Conservation (phyloP, 139 green algal species). For the Micractinium sp. region DNA sequence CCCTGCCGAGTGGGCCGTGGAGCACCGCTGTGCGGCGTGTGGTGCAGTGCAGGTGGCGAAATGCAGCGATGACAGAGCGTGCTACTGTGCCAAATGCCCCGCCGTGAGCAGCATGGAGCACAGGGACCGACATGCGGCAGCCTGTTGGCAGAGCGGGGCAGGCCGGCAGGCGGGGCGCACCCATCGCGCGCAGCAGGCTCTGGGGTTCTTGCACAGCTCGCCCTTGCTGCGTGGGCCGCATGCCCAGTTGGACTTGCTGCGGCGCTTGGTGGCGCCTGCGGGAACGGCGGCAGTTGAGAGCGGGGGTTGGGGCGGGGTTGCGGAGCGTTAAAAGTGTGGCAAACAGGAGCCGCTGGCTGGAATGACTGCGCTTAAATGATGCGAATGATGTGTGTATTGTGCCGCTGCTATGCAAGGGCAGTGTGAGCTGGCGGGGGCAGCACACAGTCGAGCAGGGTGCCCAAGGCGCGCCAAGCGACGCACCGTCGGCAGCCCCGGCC, state of each 20-base stretch:
- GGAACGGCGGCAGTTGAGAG: neutral
- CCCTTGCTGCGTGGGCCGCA: constrained; percentile 19
- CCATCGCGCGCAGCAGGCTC: constrained; percentile 23
- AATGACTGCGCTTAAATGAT: too few species aligned
- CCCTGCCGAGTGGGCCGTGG: too few species aligned
- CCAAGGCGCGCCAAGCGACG: neutral
- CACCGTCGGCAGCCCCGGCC: neutral
- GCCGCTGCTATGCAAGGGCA: neutral
- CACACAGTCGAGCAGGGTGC: neutral
- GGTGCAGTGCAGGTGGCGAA: neutral
- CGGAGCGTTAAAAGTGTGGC: neutral
- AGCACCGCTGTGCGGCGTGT: neutral
- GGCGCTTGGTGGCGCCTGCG: neutral
- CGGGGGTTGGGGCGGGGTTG: neutral
- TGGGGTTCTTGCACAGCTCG: constrained; percentile 16
- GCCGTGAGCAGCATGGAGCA: neutral
- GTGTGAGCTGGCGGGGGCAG: too few species aligned
- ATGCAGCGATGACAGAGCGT: too few species aligned
- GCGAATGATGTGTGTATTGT: neutral
- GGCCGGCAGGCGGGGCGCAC: neutral
- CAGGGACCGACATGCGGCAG: neutral
- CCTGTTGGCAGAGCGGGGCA: neutral
- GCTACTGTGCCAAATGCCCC: too few species aligned
- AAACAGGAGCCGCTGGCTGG: too few species aligned
- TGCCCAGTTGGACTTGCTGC: constrained; percentile 12